Conservation (phyloP, 2,329 filamentous ascomycete species). For the Madurella mycetomatis region DNA sequence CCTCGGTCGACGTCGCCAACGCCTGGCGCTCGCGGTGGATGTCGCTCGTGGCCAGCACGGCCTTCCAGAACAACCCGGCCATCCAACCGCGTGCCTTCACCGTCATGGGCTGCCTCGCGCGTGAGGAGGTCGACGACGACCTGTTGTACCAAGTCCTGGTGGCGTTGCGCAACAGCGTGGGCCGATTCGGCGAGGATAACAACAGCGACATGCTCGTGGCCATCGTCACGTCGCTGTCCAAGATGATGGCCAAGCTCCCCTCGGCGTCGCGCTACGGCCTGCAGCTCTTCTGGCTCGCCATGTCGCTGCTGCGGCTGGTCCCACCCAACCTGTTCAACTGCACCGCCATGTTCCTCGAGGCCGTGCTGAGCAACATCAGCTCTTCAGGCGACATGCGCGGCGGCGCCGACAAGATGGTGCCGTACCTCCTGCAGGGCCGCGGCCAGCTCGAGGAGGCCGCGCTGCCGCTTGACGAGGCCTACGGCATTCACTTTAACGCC, state of each 20-base stretch:
- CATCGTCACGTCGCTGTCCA: conserved; percentile 62
- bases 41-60: conserved; percentile 67
- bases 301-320: conserved; percentile 61
- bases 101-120: conserved; percentile 66
- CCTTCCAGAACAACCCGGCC: conserved; percentile 68
- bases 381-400: conserved; percentile 56
- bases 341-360: conserved; percentile 60
- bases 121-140: conserved; percentile 69
- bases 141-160: conserved; percentile 67
- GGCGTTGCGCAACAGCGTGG: conserved; percentile 59
- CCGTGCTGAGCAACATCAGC: conserved; percentile 60
- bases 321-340: conserved; percentile 61
- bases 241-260: conserved; percentile 67
- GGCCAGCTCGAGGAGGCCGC: conserved; percentile 58
- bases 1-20: conserved; percentile 61
- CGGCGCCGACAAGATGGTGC: conserved; percentile 54
- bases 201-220: conserved; percentile 65
- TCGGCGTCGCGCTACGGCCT: conserved; percentile 63
- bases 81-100: conserved; percentile 66
- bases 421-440: conserved; percentile 57
- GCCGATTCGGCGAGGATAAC: conserved; percentile 60
- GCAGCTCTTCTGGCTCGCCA: conserved; percentile 66
- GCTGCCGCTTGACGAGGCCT: conserved; percentile 57
- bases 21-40: conserved; percentile 69
- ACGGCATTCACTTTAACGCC: conserved; percentile 59